These are phyloP conservation scores for Nidula microcarpa DNA, from an alignment of 768 basidiomycete species.

Conservation along the genomic window DNA sequence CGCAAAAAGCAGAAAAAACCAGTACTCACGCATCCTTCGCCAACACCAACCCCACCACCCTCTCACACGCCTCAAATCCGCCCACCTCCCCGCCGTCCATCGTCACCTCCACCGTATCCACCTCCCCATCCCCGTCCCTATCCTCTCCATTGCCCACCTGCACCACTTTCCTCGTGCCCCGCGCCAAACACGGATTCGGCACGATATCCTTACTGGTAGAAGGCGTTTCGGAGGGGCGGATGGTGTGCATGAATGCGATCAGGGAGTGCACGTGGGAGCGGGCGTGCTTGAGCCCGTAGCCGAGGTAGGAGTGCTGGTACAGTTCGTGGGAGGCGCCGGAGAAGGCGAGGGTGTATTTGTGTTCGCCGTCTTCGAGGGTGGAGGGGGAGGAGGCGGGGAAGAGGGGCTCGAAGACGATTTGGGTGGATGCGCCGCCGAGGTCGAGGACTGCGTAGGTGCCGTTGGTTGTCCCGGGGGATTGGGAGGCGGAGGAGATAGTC, in stretches of 20 bases:
- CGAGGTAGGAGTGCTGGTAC: conserved; percentile 98
- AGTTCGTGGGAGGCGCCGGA: conserved; percentile 67
- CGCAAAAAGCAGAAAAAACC: no score
- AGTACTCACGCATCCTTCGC: conserved; percentile 86
- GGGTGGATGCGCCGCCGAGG: conserved; percentile 94
- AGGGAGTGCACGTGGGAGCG: conserved; percentile 81
- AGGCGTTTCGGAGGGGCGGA: conserved; percentile 24
- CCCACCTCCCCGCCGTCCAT: conserved; percentile 86
- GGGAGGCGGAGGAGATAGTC: conserved; percentile 57
- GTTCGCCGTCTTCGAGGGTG: conserved; percentile 71
- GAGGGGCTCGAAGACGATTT: conserved; percentile 92
- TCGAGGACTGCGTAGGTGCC: conserved; percentile 87
- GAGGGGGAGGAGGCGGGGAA: conserved; percentile 35
- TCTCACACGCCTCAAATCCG: conserved; percentile 80
- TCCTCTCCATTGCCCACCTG: conserved; percentile 52
- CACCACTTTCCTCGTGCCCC: conserved; percentile 58
- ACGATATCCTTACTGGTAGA: conserved; percentile 21
- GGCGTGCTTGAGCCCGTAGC: conserved; percentile 92
- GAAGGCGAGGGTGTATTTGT: conserved; percentile 83
- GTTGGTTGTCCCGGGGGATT: conserved; percentile 34
- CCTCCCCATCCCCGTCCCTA: conserved; percentile 35
- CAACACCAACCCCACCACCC: conserved; percentile 83
- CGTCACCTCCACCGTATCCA: conserved; percentile 56
- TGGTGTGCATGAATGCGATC: conserved; percentile 77
- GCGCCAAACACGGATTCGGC: conserved; percentile 82